Evolutionary conservation across 306 rosid species (phyloP).

Genomic region (Fragaria nilgerrensis): DNA sequence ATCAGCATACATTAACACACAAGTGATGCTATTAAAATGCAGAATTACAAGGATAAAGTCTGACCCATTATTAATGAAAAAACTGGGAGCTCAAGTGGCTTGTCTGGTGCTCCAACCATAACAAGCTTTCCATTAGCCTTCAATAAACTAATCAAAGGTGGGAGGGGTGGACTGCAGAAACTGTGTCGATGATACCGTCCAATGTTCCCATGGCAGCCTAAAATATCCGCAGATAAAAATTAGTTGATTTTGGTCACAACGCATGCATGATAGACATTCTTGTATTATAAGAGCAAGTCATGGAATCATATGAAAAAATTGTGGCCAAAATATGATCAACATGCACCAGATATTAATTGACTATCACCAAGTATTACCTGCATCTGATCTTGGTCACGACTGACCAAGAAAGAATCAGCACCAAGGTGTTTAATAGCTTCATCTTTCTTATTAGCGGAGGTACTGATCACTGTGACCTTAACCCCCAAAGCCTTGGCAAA

Average conservation of each 20-base stretch:
- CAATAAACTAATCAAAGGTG: constrained; percentile 23
- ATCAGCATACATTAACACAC: not conserved
- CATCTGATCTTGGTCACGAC: constrained; percentile 34
- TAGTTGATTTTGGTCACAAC: too few species aligned
- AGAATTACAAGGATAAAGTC: not conserved
- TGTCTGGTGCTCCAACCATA: constrained; percentile 33
- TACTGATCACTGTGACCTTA: constrained; percentile 39
- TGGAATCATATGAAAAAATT: too few species aligned
- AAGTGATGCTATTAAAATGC: not conserved
- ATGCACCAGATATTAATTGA: too few species aligned
- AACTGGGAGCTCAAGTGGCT: constrained; percentile 31
- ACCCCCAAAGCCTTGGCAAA: constrained; percentile 41
- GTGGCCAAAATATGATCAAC: too few species aligned
- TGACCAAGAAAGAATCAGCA: constrained; percentile 34
- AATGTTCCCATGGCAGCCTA: constrained; percentile 34
- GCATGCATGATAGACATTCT: too few species aligned
- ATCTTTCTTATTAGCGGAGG: constrained; percentile 30
- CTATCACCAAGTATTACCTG: constrained; percentile 13
- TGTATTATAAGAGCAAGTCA: too few species aligned
- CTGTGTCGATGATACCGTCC: constrained; percentile 47
- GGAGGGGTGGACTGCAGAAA: constrained; percentile 28
- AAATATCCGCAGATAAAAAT: too few species aligned
- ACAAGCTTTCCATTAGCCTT: constrained; percentile 37
- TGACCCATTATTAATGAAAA: constrained; percentile 32
- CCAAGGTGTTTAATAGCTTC: constrained; percentile 34